Evolutionary conservation across 345 rosid genomes (phyloP), one percentile per base, ranked within the genome.

Genomic region (Boechera stricta): DNA sequence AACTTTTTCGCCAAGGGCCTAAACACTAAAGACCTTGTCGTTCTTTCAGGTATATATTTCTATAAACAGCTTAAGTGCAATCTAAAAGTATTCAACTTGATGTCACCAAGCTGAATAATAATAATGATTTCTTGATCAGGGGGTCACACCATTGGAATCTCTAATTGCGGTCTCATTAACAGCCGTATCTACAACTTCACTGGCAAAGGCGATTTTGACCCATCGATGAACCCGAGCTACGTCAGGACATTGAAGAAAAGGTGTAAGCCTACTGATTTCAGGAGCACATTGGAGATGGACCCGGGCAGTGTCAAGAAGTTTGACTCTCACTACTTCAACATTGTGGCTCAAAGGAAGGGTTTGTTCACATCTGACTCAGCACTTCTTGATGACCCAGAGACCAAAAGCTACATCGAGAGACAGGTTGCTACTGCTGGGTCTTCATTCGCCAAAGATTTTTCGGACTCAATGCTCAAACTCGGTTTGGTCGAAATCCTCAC

Each of bases 131-230:
- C 54, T 54, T 79, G 78, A 5, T 31, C 70, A 85, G 89, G 88
- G 48, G 87, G 58, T n/a, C 92, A 88, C 82, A 90, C 92, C 16
- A 85, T 88, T 21, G 96, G 92, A 18, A 79, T 80, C 33, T 83
- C 90, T 54, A 80, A 64, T 4, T 88, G 92, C 68, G 32, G 24
- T 6, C 18, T 69, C 13, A 35, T 90, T 6, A 44, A 60, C 15
- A 36, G 6, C 38, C 87, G 91, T 7, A 64, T 90, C 28, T 85
- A 87, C 80, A 90, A 88, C 72, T 90, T 90, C 78, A 86, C 80
- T 0, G 91, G 96, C 0, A 87, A 73, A 38, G 91, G 88, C 1
- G 89, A 85, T 76, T 68, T 82, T 0, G 96, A 88, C 71, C 93
- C 93, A 0, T 2, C 91, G 2, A 47, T 90, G 81, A 86, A 90